Percentiles rank a stretch among this genome's conserved stretches.
phyloP scores from a whole-genome alignment of 371 early-diverging fungal genomes.

The Actinomortierella ambigua region DNA sequence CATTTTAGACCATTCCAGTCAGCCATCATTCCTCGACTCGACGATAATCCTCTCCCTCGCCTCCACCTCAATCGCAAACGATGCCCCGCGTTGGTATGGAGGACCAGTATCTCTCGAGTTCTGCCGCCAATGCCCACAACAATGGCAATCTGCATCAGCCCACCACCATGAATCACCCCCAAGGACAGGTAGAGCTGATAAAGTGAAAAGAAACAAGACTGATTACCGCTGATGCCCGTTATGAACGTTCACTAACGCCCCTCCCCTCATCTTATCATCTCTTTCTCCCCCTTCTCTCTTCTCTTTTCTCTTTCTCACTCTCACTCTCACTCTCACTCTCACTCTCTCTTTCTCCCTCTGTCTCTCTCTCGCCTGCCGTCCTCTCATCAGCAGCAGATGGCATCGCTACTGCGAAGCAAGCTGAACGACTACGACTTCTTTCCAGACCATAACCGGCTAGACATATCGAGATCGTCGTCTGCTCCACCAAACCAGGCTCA shows the following conservation, averaged over 20 bases:
- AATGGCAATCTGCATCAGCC: slow-evolving; percentile 41
- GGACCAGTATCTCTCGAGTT: slow-evolving; percentile 36
- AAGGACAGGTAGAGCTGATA: slow-evolving; percentile 35
- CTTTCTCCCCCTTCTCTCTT: background rate
- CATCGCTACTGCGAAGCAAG: slow-evolving; percentile 38
- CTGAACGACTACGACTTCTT: slow-evolving; percentile 37
- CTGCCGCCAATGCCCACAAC: slow-evolving; percentile 7
- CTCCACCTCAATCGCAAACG: slow-evolving; percentile 3
- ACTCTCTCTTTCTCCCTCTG: no score
- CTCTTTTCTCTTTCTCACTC: background rate
- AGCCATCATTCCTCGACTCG: background rate
- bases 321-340: background rate
- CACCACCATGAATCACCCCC: slow-evolving; percentile 41
- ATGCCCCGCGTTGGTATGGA: slow-evolving; percentile 44
- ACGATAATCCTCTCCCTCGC: background rate
- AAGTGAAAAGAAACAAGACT: no score
- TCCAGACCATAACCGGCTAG: slow-evolving; percentile 32
- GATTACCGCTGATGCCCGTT: no score
- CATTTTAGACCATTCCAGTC: background rate
- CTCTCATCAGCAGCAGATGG: slow-evolving; percentile 22
- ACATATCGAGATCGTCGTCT: slow-evolving; percentile 45
- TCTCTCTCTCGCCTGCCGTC: background rate
- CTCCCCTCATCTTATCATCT: background rate
- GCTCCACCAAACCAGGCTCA: slow-evolving; percentile 45
- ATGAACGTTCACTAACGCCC: no score